phyloP scores from a whole-genome alignment of 2,329 filamentous ascomycete species.

The Aspergillus sp. region DNA sequence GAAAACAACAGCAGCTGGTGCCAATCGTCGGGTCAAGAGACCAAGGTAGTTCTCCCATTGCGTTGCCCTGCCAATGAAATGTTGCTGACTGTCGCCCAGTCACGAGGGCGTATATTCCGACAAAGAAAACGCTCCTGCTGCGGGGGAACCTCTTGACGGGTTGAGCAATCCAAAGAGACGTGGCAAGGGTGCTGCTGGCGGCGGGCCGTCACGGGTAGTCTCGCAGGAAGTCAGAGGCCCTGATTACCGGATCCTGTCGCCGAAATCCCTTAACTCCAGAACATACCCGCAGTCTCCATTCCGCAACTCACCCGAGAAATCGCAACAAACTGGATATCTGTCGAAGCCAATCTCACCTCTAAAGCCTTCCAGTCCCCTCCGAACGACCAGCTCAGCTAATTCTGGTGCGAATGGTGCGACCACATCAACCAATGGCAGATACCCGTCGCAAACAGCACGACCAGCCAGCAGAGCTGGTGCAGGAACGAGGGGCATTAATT shows the following conservation, averaged over 20 bases:
- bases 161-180: slow-evolving; percentile 64
- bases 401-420: slow-evolving; percentile 13
- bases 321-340: slow-evolving; percentile 47
- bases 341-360: slow-evolving; percentile 54
- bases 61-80: slow-evolving; percentile 1
- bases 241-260: slow-evolving; percentile 62
- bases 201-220: slow-evolving; percentile 32
- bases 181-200: slow-evolving; percentile 36
- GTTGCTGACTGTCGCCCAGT: slow-evolving; percentile 36
- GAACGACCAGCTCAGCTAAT: slow-evolving; percentile 17
- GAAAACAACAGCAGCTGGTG: slow-evolving; percentile 19
- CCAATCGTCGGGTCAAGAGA: slow-evolving; percentile 22
- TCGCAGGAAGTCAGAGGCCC: slow-evolving; percentile 38
- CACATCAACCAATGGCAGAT: slow-evolving; percentile 17
- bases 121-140: slow-evolving; percentile 61
- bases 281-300: slow-evolving; percentile 52
- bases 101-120: slow-evolving; percentile 57
- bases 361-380: slow-evolving; percentile 44
- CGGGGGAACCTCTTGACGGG: slow-evolving; percentile 35
- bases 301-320: slow-evolving; percentile 35
- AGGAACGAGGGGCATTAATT: slow-evolving; percentile 19
- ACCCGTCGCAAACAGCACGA: slow-evolving; percentile 22
- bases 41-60: slow-evolving; percentile 21
- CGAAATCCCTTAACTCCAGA: slow-evolving; percentile 72
- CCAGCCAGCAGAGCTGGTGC: slow-evolving; percentile 24